phyloP scores from a whole-genome alignment of 768 basidiomycete genomes.

The Lepiota subincarnata region DNA sequence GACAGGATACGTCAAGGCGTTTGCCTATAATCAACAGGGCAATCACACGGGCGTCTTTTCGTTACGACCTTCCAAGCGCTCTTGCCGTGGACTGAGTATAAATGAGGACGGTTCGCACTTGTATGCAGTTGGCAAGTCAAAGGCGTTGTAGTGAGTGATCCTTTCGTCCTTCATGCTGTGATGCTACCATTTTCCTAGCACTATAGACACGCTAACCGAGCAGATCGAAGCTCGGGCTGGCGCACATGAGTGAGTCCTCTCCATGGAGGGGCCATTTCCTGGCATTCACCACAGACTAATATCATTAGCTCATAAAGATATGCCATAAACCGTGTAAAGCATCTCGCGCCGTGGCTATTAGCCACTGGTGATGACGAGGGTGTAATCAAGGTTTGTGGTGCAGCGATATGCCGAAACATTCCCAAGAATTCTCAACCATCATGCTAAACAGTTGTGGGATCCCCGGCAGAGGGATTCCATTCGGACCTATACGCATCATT shows the following conservation, averaged over 20 bases:
- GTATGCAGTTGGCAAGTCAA: conserved; percentile 81
- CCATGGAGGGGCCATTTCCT: background rate
- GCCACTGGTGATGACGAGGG: conserved; percentile 94
- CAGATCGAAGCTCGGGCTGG: conserved; percentile 41
- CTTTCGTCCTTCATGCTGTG: conserved; percentile 1
- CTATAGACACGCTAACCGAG: conserved; percentile 63
- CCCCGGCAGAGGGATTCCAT: conserved; percentile 62
- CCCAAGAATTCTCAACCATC: background rate
- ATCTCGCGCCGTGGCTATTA: conserved; percentile 64
- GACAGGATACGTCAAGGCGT: conserved; percentile 81
- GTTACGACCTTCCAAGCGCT: conserved; percentile 73
- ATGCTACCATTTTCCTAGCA: conserved; percentile 34
- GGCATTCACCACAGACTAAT: conserved; percentile 21
- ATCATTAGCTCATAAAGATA: conserved; percentile 46
- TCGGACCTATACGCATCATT: conserved; percentile 78
- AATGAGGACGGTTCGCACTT: conserved; percentile 65
- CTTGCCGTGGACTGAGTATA: conserved; percentile 71
- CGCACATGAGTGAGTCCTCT: conserved; percentile 64
- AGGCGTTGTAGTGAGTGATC: conserved; percentile 64
- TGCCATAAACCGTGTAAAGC: conserved; percentile 82
- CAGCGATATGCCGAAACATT: conserved; percentile 1
- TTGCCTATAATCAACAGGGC: conserved; percentile 71
- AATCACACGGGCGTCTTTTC: conserved; percentile 53
- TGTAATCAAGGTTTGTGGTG: conserved; percentile 69
- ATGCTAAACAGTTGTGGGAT: conserved; percentile 75